Base-by-base conservation (phyloP, 441 rosid species). In the Melastoma candidum region DNA sequence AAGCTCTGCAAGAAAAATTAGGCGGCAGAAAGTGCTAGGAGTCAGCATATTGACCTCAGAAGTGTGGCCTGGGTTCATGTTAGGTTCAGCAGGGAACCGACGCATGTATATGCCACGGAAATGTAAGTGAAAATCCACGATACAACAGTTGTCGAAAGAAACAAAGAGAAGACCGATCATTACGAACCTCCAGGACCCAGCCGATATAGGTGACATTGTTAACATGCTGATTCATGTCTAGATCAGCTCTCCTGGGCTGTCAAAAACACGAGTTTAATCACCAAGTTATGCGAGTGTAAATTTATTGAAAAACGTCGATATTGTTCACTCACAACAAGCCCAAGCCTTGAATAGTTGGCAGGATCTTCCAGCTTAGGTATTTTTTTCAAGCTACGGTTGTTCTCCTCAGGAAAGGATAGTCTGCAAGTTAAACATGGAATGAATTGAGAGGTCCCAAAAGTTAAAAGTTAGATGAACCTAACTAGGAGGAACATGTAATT, bases 181-280 rank as follows among this genome's bases (percentile, higher is more conserved):
- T 17, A 69, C 85, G 56, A 54, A 88, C 98, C 96, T 92, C 98
- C 10, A 92, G 82, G 72, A 82, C 81, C 98, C 98, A 92, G 70
- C 95, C 95, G 26, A 92, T 79, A 54, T 86, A 92, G 58, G 96
- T 63, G 58, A 92, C 97, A 52, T 92, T 88, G 57, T 92, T 92
- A 56, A 85, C 97, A 63, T 92, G 98, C 72, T 92, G 97, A 67
- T 88, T 92, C 98, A 88, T 92, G 73, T 92, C 95, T 26, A 92
- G 81, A 79, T 92, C 98, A 61, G 92, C 89, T 79, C 92, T 74
- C 72, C 96, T 80, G 1, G 97, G 92, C 97, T 85, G 85, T 74
- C 73, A 56, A 65, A 53, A 54, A 44, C 41, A 48, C 44, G 12
- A 44, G 26, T 26, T 51, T 39, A 68, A 17, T 65, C 39, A 64